Conservation (phyloP, 2,329 filamentous ascomycete species). For the Aspergillus thermomutatus region DNA sequence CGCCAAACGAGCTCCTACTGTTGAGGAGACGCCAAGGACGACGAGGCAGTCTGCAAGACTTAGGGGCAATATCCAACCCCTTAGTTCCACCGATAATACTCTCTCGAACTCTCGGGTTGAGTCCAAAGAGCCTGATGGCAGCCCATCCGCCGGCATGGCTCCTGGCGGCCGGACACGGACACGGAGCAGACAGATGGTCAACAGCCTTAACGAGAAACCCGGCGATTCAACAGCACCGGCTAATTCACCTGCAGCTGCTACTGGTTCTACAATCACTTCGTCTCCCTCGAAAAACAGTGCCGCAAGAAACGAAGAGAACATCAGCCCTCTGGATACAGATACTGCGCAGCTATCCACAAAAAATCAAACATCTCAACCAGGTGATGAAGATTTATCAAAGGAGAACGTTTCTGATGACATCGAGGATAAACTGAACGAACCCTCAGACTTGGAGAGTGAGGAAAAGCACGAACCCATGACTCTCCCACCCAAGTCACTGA, state of each 20-base stretch:
- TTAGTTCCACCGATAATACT: conserved; percentile 14
- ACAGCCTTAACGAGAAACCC: conserved; percentile 5
- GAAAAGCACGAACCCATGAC: conserved; percentile 7
- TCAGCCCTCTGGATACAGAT: not conserved
- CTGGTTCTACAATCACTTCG: conserved; percentile 7
- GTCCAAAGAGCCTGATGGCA: conserved; percentile 13
- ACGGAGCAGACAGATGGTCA: conserved; percentile 10
- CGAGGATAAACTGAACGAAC: conserved; percentile 3
- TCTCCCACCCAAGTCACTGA: conserved; percentile 16
- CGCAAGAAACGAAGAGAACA: not conserved
- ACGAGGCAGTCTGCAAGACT: conserved; percentile 35
- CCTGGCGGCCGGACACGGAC: conserved; percentile 15
- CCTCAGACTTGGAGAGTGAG: not conserved
- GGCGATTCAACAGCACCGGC: not conserved
- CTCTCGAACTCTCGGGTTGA: conserved; percentile 5
- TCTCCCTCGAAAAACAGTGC: conserved; percentile 3
- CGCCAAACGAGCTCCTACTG: conserved; percentile 25
- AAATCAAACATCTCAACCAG: not conserved
- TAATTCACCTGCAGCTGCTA: not conserved
- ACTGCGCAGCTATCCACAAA: not conserved
- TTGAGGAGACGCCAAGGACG: conserved; percentile 31
- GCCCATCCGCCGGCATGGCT: conserved; percentile 11
- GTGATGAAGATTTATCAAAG: not conserved
- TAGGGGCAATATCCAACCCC: conserved; percentile 18
- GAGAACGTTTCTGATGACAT: not conserved